These are phyloP conservation scores for Cochlearia excelsa DNA, from an alignment of 345 rosid species.

Conservation along the genomic window DNA sequence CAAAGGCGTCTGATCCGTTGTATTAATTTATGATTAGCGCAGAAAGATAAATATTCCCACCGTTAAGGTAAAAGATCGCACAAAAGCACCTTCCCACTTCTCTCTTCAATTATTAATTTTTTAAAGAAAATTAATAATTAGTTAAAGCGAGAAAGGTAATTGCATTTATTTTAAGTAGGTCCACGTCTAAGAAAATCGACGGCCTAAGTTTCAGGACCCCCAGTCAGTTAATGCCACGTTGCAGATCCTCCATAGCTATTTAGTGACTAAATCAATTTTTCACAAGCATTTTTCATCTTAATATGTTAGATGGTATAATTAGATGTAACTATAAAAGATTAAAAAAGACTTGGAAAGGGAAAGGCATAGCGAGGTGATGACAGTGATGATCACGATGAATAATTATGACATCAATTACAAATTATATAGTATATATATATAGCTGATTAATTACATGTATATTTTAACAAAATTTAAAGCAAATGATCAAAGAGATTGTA, in stretches of 20 bases:
- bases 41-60: conserved; percentile 39
- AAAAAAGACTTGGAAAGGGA: conserved; percentile 18
- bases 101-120: background rate
- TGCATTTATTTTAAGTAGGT: conserved; percentile 16
- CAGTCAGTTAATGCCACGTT: conserved; percentile 12
- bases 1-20: conserved; percentile 34
- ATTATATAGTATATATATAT: conserved; percentile 2
- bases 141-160: conserved; percentile 19
- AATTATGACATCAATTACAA: conserved; percentile 28
- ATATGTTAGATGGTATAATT: background rate
- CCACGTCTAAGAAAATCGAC: conserved; percentile 25
- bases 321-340: background rate
- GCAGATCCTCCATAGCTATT: conserved; percentile 23
- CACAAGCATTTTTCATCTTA: too few relatives aligned
- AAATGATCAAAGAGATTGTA: conserved; percentile 24
- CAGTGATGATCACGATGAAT: conserved; percentile 32
- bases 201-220: conserved; percentile 39
- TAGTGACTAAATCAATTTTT: too few relatives aligned
- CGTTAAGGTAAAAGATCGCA: conserved; percentile 21
- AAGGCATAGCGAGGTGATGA: conserved; percentile 24
- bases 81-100: conserved; percentile 25
- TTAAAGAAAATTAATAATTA: background rate
- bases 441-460: conserved; percentile 12
- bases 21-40: conserved; percentile 37
- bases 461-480: conserved; percentile 16